Evolutionary conservation across 129 eudicot genomes (phyloP), one percentile per base, ranked within the genome.

Genomic region (Flaveria linearis): DNA sequence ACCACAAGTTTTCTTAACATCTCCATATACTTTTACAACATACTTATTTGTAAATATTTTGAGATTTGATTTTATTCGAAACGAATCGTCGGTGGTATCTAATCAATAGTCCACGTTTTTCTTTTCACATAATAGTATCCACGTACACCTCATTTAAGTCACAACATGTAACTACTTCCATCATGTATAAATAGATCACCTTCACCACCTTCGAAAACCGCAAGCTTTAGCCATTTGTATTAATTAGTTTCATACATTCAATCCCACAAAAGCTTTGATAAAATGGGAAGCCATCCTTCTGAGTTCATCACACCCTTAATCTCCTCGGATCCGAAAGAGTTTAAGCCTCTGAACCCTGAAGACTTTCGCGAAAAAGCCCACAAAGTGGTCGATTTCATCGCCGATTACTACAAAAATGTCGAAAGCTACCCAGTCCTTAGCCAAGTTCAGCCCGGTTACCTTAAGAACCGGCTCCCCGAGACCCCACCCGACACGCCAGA

Each of bases 291-390:
- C 69, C 78, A 69, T 36, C 81, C 49, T 51, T 61, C 78, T 14
- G 30, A 68, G 23, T 47, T 57, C 17, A 41, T 42, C 20, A 41
- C 80, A 33, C 20, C 26, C 55, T 46, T 66, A 2, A 41, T 55
- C 3, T 12, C 76, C 3, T 8, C 10, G 5, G 52, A 43, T 14
- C n/a, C 72, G 0, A 69, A 46, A 71, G 75, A 72, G 26, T 85
- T 85, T 26, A 82, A 74, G 15, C 88, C 84, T 13, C 47, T 85
- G 6, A 81, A 82, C 76, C 72, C 69, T 1, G 78, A 82, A 63
- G 86, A 85, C n/a, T 82, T 85, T 28, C 86, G 88, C 0, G 39
- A 53, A 39, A 70, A 78, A 55, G 86, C 89, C 22, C 89, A 85
- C 66, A 75, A 75, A 70, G 71, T 63, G 18, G 82, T 82, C 0